Evolutionary conservation across 352 stramenopile species (phyloP), one percentile per base, ranked within the genome.

Genomic region (Pythium periplocum): DNA sequence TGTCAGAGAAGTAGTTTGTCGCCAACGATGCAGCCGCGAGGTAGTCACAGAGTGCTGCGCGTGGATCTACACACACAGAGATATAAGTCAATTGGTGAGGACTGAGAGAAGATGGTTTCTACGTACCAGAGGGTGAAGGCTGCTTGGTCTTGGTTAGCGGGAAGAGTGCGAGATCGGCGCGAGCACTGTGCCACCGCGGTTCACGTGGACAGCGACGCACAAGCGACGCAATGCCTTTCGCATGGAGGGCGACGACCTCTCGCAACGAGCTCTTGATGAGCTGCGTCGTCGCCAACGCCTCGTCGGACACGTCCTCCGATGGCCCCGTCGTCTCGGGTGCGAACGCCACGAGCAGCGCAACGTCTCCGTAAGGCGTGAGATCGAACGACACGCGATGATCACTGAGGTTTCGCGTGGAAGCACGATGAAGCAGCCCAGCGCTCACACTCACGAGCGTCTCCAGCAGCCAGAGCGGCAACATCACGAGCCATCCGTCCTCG

Each of bases 361-460:
- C 47, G 39, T 93, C 83, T 2, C 83, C 81, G 50, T 92, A 93
- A 5, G 83, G 83, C 49, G 70, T 88, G 45, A 93, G 61, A 53
- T 91, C 83, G 37, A 90, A 93, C 39, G 79, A 85, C 35, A 90
- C 69, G 53, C 81, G 83, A 43, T 89, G 87, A 51, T 90, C 79
- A 55, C 79, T 87, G 31, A 83, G 61, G 51, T 89, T 90, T 35
- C 77, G 68, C 64, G 87, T 86, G 54, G 78, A 77, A 8, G 78
- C 78, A 41, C 80, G 83, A 51, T 90, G 80, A 8, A 83, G 69
- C 6, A 93, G 55, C 1, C 83, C 83, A 5, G 81, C 81, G 2
- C 66, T 75, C 53, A 88, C 69, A 40, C 74, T 85, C 2, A 88
- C 73, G 10, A 91, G 52, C 11, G 75, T 80, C 43, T 93, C 79